Evolutionary conservation across 192 early-diverging fungal species (phyloP).

Genomic region (Lunasporangiospora selenospora): DNA sequence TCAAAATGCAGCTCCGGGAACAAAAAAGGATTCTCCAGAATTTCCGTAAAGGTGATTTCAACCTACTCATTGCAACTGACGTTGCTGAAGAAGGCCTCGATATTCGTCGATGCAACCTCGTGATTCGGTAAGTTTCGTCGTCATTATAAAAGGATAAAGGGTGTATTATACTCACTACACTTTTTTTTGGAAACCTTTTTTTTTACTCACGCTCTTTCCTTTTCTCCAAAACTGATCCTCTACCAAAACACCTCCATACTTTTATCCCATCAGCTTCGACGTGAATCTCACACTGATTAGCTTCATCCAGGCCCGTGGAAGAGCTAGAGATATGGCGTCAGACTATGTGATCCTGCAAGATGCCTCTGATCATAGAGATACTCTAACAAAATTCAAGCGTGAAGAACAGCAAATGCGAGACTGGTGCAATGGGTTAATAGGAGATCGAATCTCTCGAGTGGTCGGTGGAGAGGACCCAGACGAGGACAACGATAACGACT

Average conservation of each 20-base stretch:
- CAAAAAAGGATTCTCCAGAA: constrained; percentile 68
- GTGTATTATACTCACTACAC: not conserved
- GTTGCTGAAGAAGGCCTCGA: constrained; percentile 97
- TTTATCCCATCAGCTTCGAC: constrained; percentile 66
- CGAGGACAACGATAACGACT: constrained; percentile 3
- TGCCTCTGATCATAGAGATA: no score
- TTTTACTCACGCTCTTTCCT: not conserved
- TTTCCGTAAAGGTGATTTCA: constrained; percentile 72
- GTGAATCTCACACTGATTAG: constrained; percentile 74
- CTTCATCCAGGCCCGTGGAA: constrained; percentile 89
- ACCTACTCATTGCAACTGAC: constrained; percentile 87
- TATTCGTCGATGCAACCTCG: constrained; percentile 88
- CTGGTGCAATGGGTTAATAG: constrained; percentile 62
- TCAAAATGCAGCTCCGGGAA: constrained; percentile 53
- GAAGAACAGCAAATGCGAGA: constrained; percentile 66
- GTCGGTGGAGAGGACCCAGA: not conserved
- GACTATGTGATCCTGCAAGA: constrained; percentile 75
- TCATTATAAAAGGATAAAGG: constrained; percentile 1
- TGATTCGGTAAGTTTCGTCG: constrained; percentile 64
- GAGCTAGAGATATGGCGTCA: constrained; percentile 75
- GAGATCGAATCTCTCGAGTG: constrained; percentile 37
- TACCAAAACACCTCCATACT: constrained; percentile 34
- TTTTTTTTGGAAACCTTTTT: not conserved
- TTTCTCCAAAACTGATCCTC: not conserved
- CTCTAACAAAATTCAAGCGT: constrained; percentile 49